These are phyloP conservation scores for Corylus americana DNA, from an alignment of 306 rosid genomes.

Conservation along the genomic window DNA sequence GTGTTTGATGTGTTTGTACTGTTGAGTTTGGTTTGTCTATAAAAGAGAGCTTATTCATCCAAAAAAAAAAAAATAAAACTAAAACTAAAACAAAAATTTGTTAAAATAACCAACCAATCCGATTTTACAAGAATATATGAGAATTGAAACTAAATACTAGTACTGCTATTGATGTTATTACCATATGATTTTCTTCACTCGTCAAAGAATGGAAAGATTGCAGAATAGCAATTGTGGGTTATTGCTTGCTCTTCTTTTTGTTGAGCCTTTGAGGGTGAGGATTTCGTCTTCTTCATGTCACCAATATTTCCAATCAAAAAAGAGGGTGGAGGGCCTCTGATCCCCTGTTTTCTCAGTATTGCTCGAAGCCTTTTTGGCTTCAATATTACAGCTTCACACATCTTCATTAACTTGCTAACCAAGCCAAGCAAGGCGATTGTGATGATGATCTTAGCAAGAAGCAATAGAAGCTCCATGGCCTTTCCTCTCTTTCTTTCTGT, in stretches of 20 bases:
- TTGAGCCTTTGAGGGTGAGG: background rate
- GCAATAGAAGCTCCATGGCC: slow-evolving; percentile 18
- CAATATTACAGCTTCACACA: slow-evolving; percentile 18
- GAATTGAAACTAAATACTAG: too few relatives aligned
- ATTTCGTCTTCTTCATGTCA: slow-evolving; percentile 28
- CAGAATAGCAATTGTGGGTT: slow-evolving; percentile 29
- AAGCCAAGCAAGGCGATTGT: slow-evolving; percentile 12
- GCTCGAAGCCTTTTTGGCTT: slow-evolving; percentile 31
- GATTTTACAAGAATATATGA: background rate
- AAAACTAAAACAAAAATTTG: too few relatives aligned
- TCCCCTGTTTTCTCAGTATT: too few relatives aligned
- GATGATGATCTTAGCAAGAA: slow-evolving; percentile 14
- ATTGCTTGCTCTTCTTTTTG: background rate
- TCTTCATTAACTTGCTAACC: slow-evolving; percentile 7
- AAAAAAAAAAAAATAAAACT: too few relatives aligned
- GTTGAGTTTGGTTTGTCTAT: too few relatives aligned
- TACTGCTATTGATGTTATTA: too few relatives aligned
- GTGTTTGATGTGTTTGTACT: too few relatives aligned
- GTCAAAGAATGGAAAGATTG: slow-evolving; percentile 34
- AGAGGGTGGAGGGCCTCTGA: too few relatives aligned
- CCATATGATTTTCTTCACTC: slow-evolving; percentile 38
- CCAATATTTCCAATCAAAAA: slow-evolving; percentile 36
- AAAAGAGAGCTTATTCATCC: too few relatives aligned
- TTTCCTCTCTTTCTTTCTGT: background rate
- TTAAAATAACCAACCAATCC: background rate